Evolutionary conservation across 768 basidiomycete species (phyloP), one percentile per base, ranked within the genome.

Genomic region (Leccinum fibrillosum): DNA sequence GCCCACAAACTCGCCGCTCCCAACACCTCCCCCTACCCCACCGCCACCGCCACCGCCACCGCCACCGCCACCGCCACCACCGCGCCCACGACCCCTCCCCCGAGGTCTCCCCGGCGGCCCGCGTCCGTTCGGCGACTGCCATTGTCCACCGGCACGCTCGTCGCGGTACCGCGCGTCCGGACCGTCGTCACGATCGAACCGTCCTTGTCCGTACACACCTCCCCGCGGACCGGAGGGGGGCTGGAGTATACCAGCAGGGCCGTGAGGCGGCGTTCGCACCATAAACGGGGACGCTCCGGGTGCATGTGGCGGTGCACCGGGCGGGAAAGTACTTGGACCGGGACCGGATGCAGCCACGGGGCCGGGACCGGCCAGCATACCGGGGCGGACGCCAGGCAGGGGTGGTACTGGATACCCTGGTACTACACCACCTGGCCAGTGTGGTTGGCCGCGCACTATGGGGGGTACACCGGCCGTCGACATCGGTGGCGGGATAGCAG

Each of bases 51-150:
- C 32, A 5, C 32, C 32, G 11, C 55, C 53, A 6, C 61, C 45
- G 28, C 28, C 28, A 28, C 30, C 30, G 11, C 11, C 32, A 5
- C 32, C 32, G 11, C 55, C 53, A 6, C 61, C 45, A 34, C 59
- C 49, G 26, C 71, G 60, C 13, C 73, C 70, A 35, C 71, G 63
- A 1, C 72, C 66, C 5, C 75, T 53, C 2, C 70, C 66, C 3
- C 42, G n/a, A 19, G n/a, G 4, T 19, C 74, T 51, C 8, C 76
- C 72, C 35, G 73, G 55, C 35, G 73, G 55, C 0, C 76, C 76
- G 9, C 75, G 70, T 6, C 74, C 72, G 23, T 71, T 70, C 13
- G 58, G 9, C 8, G 69, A 10, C 39, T 42, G 68, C 66, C 72
- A 72, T 32, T 32, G 30, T 39, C 64, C 69, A 9, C 71, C 60